Evolutionary conservation across 352 stramenopile species (phyloP).

Genomic region (Phytophthora pseudosyringae): DNA sequence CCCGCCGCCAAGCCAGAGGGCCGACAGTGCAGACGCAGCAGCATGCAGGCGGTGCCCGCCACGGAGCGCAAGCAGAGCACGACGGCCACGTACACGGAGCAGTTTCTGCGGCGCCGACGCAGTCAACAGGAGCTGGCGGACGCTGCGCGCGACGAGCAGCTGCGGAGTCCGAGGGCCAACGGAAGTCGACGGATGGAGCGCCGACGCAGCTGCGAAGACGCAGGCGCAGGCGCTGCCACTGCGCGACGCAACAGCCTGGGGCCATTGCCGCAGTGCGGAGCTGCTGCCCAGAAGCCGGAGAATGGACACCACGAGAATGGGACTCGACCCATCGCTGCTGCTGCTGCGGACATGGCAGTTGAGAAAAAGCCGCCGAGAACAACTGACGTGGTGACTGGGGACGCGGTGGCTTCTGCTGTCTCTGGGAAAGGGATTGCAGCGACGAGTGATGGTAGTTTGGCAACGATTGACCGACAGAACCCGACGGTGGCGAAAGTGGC

Average conservation of each 20-base stretch:
- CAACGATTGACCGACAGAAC: constrained; percentile 6
- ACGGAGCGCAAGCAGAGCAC: constrained; percentile 7
- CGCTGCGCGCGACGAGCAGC: not conserved
- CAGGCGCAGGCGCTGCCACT: not conserved
- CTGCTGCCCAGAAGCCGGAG: not conserved
- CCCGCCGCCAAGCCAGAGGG: constrained; percentile 3
- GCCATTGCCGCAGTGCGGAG: not conserved
- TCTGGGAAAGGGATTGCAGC: constrained; percentile 21
- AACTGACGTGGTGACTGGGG: constrained; percentile 4
- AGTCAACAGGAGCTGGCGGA: constrained; percentile 9
- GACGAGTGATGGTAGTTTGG: constrained; percentile 3
- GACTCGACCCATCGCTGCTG: not conserved
- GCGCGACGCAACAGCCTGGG: constrained; percentile 3
- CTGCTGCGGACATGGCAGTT: constrained; percentile 3
- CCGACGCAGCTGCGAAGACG: constrained; percentile 11
- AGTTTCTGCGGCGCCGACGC: constrained; percentile 12
- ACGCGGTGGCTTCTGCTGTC: constrained; percentile 2
- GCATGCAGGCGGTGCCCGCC: not conserved
- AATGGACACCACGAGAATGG: constrained; percentile 12
- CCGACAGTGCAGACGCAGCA: constrained; percentile 19
- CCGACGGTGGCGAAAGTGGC: constrained; percentile 4
- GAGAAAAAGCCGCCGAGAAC: constrained; percentile 10
- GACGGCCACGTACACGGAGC: constrained; percentile 22
- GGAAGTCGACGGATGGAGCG: constrained; percentile 2
- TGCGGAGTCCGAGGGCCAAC: constrained; percentile 3